These are phyloP conservation scores for Ammopiptanthus mongolicus DNA, from an alignment of 306 rosid species.

Conservation along the genomic window DNA sequence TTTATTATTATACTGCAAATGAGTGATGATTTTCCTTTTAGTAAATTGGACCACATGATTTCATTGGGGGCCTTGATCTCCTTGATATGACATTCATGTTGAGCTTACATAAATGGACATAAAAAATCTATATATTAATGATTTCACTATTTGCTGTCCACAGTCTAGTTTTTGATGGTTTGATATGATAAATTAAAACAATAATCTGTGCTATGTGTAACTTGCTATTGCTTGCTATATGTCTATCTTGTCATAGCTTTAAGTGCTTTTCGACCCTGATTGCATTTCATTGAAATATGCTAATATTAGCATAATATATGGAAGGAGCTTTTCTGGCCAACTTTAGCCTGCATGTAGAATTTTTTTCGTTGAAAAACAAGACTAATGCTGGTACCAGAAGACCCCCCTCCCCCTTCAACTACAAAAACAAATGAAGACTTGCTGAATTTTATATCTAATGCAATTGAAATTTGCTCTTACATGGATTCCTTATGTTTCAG, in stretches of 20 bases:
- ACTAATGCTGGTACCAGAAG: too few species aligned
- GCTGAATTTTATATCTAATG: neutral
- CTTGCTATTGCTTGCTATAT: neutral
- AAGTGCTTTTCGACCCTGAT: neutral
- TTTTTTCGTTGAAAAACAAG: neutral
- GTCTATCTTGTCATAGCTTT: neutral
- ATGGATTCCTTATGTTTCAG: constrained; percentile 7
- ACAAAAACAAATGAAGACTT: neutral
- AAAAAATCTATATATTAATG: neutral
- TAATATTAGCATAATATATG: neutral
- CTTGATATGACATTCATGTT: neutral
- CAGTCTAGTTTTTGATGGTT: neutral
- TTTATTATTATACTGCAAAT: neutral
- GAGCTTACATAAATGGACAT: neutral
- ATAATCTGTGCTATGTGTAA: neutral
- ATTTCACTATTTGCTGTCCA: neutral
- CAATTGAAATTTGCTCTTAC: neutral
- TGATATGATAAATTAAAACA: constrained; percentile 3
- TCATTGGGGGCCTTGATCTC: neutral
- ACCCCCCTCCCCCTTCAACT: neutral
- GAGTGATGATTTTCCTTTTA: neutral
- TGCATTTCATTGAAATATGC: neutral
- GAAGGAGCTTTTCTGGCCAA: neutral
- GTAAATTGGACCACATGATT: neutral
- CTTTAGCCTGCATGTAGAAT: neutral